Evolutionary conservation across 129 eudicot species (phyloP), one percentile per base, ranked within the genome.

Genomic region (Rutidosis leptorrhynchoides): DNA sequence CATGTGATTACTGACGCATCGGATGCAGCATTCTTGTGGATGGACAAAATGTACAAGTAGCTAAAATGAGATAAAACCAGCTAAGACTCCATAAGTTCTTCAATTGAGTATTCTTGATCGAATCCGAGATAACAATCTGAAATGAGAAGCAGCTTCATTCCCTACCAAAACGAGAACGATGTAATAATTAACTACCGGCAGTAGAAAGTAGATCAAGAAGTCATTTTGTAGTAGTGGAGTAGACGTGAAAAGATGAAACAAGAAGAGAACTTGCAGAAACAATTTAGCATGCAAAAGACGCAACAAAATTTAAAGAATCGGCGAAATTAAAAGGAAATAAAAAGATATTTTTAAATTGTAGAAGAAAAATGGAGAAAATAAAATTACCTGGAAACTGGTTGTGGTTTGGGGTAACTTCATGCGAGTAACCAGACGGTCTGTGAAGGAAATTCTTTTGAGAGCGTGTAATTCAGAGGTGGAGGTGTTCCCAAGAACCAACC

Each of bases 61-160:
- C 46, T 40, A 40, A 40, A 2, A 40, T 40, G 46, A 40, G 46
- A 40, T 40, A 40, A 40, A 37, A 37, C 15, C 45, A 10, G n/a
- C 55, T 67, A 76, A 69, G 79, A 65, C 46, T 60, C 58, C 43
- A 67, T 54, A 21, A 81, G 77, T 58, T 81, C 67, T 73, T 83
- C 85, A 25, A 88, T 65, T 6, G 89, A 73, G 78, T 80, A 77
- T 57, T 88, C 96, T 59, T 79, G 89, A 62, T 93, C 98, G 26
- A 72, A 86, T 64, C 95, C 95, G 15, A 93, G 81, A 82, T 93
- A 93, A 77, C 96, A 85, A 79, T 93, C 98, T 48, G 98, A 93
- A 33, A 93, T 84, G 4, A 93, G 67, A 9, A 88, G 73, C 78
- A 93, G 76, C 87, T 88, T 93, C 85, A 86, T 73, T 64, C 87